phyloP scores from a whole-genome alignment of 148 eudicot genomes.

The Tetragonia tetragonoides region DNA sequence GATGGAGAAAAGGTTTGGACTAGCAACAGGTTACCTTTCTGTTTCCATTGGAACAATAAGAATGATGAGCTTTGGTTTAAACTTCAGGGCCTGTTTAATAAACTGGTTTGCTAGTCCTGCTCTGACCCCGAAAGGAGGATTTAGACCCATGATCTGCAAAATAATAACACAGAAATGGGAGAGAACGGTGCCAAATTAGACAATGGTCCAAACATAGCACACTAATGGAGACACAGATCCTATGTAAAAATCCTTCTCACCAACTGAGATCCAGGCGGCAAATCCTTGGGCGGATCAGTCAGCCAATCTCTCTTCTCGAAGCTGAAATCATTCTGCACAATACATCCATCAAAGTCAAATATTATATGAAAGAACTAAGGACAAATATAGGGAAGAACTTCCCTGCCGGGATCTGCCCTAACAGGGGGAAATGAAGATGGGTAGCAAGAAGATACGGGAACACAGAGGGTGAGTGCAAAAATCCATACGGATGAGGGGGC shows the following conservation, averaged over 20 bases:
- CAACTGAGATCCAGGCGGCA: constrained; percentile 59
- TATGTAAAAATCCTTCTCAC: constrained; percentile 29
- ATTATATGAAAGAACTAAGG: not conserved
- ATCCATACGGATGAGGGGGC: no score
- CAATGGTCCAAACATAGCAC: not conserved
- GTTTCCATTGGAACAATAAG: constrained; percentile 82
- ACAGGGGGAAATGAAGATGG: not conserved
- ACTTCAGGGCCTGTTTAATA: constrained; percentile 73
- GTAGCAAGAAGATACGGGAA: no score
- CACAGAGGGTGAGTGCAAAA: no score
- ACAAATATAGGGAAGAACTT: not conserved
- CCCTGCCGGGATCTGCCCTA: not conserved
- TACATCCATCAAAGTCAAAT: constrained; percentile 6
- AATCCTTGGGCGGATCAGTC: constrained; percentile 41
- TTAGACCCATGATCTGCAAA: constrained; percentile 84
- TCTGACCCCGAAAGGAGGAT: constrained; percentile 86
- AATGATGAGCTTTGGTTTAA: constrained; percentile 81
- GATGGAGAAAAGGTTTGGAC: constrained; percentile 5
- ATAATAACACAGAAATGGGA: not conserved
- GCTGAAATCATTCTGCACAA: constrained; percentile 55
- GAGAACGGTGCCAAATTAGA: not conserved
- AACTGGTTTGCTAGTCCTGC: constrained; percentile 79
- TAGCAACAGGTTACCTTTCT: constrained; percentile 42
- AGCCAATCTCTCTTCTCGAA: constrained; percentile 68
- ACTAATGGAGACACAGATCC: not conserved